Percentiles rank a stretch among this genome's conserved stretches.
These are phyloP conservation scores for Davidsoniella australis DNA, from an alignment of 2,329 filamentous ascomycete genomes.

Conservation along the genomic window DNA sequence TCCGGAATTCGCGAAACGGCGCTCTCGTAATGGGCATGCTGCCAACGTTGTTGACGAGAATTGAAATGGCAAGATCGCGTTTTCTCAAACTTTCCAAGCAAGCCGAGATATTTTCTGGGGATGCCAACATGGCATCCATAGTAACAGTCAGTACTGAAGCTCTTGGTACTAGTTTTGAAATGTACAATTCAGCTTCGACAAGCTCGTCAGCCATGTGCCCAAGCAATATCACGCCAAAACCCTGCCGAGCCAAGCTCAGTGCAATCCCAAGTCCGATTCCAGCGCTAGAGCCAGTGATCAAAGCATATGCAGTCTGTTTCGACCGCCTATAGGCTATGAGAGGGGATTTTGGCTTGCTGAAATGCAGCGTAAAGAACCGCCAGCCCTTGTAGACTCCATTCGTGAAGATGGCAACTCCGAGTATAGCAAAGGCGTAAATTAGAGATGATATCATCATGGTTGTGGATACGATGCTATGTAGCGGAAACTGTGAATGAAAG, in stretches of 20 bases:
- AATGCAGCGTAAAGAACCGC: background rate
- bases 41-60: conserved; percentile 22
- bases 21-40: conserved; percentile 17
- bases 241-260: conserved; percentile 18
- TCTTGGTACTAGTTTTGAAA: background rate
- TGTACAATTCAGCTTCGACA: background rate
- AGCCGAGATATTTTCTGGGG: background rate
- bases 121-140: background rate
- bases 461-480: too few species aligned
- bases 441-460: background rate
- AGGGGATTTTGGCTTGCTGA: background rate
- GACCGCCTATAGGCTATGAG: conserved; percentile 15
- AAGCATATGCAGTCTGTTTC: conserved; percentile 16
- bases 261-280: conserved; percentile 21
- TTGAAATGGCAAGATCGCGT: conserved; percentile 17
- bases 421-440: too few species aligned
- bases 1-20: conserved; percentile 17
- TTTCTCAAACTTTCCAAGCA: conserved; percentile 15
- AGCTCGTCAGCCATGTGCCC: background rate
- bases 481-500: too few species aligned
- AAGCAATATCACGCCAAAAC: conserved; percentile 21
- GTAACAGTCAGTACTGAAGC: background rate
- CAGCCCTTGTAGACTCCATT: too few species aligned
- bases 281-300: conserved; percentile 21
- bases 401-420: too few species aligned